Evolutionary conservation across 495 filamentous ascomycete species (phyloP), one percentile per base, ranked within the genome.

Genomic region (Aspergillus baeticus): DNA sequence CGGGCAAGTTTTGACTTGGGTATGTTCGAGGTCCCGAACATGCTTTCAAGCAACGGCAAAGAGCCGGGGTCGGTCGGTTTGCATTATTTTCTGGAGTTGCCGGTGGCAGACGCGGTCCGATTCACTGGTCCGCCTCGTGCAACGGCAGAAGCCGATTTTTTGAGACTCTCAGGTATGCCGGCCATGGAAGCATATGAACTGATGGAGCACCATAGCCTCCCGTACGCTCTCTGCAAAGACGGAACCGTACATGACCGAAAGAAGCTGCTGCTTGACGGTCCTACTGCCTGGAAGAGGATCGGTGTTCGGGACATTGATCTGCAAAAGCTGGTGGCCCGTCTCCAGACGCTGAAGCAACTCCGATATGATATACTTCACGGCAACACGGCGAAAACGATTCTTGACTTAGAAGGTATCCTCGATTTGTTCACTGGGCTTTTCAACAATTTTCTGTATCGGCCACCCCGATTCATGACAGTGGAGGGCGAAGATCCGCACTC

Each of bases 51-150:
- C 69, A 84, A 86, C 53, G 88, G 41, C 22, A 72, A 82, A 37
- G 89, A 93, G 63, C 83, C 84, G 37, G 89, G 89, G 5, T 87
- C 87, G 33, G 69, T 91, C 21, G 89, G 88, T n/a, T 90, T 85
- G 61, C 80, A 84, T 55, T 83, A 88, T 47, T 90, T 86, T 15
- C 73, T 92, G 17, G 87, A 92, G 67, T 70, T 88, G 15, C 74
- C 81, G 0, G 80, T 87, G 20, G 81, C 84, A 13, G 89, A 91
- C 64, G 75, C 80, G 6, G 63, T 84, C 22, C 75, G 81, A 31
- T 76, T 72, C 43, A 60, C 51, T 2, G 60, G 68, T 11, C 64
- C 64, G 22, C 72, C 52, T 42, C 65, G 58, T 23, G 65, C 60
- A 11, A 62, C 51, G n/a, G 50, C 71, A 14, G 54, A 66, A 6